Evolutionary conservation across 441 rosid genomes (phyloP).

Genomic region (Erodium chrysanthum): DNA sequence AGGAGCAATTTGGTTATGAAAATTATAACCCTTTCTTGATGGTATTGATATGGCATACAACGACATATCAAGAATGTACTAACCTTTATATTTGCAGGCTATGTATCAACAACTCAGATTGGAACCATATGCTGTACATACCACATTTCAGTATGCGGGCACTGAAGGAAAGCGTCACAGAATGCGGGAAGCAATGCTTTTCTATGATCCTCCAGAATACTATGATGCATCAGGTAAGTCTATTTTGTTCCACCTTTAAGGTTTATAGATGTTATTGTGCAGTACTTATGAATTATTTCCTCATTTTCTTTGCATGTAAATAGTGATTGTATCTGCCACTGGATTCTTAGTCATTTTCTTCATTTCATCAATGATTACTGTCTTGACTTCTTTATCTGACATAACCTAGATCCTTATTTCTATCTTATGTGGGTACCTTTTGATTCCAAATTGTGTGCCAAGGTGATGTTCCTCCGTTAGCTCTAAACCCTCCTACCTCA

Average conservation of each 20-base stretch:
- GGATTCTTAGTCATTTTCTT: not conserved
- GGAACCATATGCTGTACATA: slow-evolving; percentile 92
- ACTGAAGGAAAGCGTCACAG: slow-evolving; percentile 98
- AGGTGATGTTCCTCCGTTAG: not conserved
- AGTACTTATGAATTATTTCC: not conserved
- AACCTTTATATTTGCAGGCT: slow-evolving; percentile 45
- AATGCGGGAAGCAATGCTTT: slow-evolving; percentile 79
- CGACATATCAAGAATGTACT: slow-evolving; percentile 15
- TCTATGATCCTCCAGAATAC: slow-evolving; percentile 87
- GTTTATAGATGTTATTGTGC: not conserved
- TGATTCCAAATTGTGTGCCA: not conserved
- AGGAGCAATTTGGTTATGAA: slow-evolving; percentile 8
- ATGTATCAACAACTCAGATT: slow-evolving; percentile 77
- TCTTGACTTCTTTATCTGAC: not conserved
- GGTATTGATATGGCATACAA: slow-evolving; percentile 1
- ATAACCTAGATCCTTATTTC: not conserved
- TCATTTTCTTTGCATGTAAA: not conserved
- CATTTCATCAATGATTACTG: not conserved
- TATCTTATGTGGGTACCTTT: not conserved
- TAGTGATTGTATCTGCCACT: not conserved
- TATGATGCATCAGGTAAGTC: slow-evolving; percentile 68
- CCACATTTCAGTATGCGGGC: slow-evolving; percentile 96
- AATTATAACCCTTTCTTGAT: slow-evolving; percentile 14
- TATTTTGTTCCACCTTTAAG: not conserved
- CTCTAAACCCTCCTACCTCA: not conserved